Evolutionary conservation across 1,284 basidiomycete genomes (phyloP).

Genomic region (Sporisorium sorghi): DNA sequence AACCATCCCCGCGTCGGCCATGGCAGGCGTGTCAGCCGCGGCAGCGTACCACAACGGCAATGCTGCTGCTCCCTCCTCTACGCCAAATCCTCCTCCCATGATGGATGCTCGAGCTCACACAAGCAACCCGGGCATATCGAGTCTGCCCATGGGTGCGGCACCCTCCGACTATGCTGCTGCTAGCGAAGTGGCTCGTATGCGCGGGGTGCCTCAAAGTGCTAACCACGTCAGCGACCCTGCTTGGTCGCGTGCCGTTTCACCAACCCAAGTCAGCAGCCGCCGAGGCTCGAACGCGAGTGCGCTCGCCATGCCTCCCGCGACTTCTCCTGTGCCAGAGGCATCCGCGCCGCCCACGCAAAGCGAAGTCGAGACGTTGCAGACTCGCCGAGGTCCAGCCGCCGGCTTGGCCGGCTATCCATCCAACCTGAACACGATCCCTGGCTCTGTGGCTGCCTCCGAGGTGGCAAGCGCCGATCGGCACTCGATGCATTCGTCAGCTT

Average conservation of each 20-base stretch:
- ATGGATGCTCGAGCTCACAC: conserved; percentile 8
- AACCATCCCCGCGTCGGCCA: background rate
- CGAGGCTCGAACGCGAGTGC: conserved; percentile 23
- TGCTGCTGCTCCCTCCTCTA: background rate
- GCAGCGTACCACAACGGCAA: conserved; percentile 19
- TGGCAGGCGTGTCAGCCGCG: conserved; percentile 24
- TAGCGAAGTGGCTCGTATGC: conserved; percentile 27
- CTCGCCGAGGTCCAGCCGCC: conserved; percentile 22
- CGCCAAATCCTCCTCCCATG: conserved; percentile 4
- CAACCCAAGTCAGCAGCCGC: conserved; percentile 16
- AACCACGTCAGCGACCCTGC: background rate
- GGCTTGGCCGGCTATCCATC: conserved; percentile 21
- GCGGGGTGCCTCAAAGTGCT: conserved; percentile 9
- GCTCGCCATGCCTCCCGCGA: conserved; percentile 16
- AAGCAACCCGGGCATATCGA: conserved; percentile 7
- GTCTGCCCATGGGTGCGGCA: conserved; percentile 28
- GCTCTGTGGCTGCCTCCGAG: conserved; percentile 32
- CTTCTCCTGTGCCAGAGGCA: conserved; percentile 7
- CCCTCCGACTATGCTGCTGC: conserved; percentile 23
- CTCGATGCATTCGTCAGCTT: conserved; percentile 19
- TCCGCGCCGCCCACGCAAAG: conserved; percentile 5
- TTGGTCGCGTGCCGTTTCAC: conserved; percentile 19
- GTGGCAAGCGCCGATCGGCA: conserved; percentile 25
- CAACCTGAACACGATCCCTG: conserved; percentile 31
- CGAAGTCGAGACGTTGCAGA: conserved; percentile 13